Conservation (phyloP, 805 yeast genomes). For the Cyberlindnera mrakii region DNA sequence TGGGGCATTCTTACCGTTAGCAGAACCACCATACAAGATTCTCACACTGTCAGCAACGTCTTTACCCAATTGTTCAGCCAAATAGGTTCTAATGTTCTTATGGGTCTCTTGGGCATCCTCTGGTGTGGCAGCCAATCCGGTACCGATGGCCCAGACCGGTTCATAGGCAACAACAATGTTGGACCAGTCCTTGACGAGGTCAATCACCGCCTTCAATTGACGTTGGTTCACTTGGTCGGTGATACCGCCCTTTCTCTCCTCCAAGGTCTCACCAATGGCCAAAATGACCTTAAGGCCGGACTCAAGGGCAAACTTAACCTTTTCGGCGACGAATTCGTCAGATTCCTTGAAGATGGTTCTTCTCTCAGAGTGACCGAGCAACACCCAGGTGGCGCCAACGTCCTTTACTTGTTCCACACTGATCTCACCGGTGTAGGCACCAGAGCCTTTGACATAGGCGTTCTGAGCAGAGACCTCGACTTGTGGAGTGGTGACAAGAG, state of each 20-base stretch:
- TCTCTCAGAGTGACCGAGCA: conserved; percentile 98
- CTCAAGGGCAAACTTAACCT: conserved; percentile 91
- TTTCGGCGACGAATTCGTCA: conserved; percentile 87
- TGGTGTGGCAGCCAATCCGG: conserved; percentile 98
- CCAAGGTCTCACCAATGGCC: conserved; percentile 96
- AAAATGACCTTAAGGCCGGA: conserved; percentile 85
- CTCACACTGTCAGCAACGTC: conserved; percentile 73
- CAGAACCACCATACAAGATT: conserved; percentile 98
- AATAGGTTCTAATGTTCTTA: conserved; percentile 77
- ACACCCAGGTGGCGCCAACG: conserved; percentile 88
- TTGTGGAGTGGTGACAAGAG: conserved; percentile 59
- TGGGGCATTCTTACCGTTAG: conserved; percentile 86
- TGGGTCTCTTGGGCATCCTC: conserved; percentile 97
- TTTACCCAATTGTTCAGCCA: conserved; percentile 69
- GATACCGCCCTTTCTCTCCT: conserved; percentile 85
- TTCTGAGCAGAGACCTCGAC: conserved; percentile 89
- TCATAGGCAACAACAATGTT: conserved; percentile 95
- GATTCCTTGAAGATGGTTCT: conserved; percentile 88
- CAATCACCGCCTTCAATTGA: conserved; percentile 86
- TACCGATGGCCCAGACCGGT: conserved; percentile 99
- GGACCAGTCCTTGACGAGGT: conserved; percentile 80
- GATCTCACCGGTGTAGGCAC: conserved; percentile 98
- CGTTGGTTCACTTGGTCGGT: conserved; percentile 83
- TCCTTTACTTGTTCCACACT: conserved; percentile 86
- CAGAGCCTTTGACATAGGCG: conserved; percentile 78